A percentile compares a stretch with the other conserved stretches of the same genome.
Evolutionary conservation across 257 asterid species (phyloP).

Genomic region (Verbena officinalis): DNA sequence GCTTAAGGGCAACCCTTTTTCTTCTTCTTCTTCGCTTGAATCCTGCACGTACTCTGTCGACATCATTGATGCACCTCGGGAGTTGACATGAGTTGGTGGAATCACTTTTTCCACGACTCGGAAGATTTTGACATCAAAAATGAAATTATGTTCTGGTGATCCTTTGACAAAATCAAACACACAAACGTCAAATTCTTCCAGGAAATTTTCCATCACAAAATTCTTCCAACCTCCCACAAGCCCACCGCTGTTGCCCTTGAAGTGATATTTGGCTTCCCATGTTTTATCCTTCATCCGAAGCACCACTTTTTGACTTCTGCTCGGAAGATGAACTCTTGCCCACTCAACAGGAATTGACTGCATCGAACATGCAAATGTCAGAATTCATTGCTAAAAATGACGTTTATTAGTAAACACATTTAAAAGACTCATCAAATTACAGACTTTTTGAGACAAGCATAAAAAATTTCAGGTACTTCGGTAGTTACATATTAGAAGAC

Average conservation of each 20-base stretch:
- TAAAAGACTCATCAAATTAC: neutral
- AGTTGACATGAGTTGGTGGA: constrained; percentile 15
- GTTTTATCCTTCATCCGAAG: constrained; percentile 26
- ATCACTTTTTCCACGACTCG: constrained; percentile 34
- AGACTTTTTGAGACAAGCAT: too few relatives aligned
- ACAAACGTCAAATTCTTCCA: constrained; percentile 42
- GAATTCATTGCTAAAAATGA: neutral
- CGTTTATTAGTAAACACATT: neutral
- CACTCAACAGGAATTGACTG: constrained; percentile 46
- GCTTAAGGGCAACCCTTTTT: too few relatives aligned
- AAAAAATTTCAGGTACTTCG: too few relatives aligned
- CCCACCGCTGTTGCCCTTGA: constrained; percentile 29
- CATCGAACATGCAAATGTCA: constrained; percentile 3
- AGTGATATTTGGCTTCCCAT: constrained; percentile 28
- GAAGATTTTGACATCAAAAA: constrained; percentile 28
- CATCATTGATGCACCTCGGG: neutral
- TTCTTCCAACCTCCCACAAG: constrained; percentile 42
- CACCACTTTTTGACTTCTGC: constrained; percentile 3
- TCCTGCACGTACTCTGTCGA: neutral
- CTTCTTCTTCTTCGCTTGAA: neutral
- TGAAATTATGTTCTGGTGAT: neutral
- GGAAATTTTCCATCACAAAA: constrained; percentile 34
- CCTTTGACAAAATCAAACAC: constrained; percentile 22
- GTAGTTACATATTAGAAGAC: too few relatives aligned
- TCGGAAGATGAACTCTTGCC: constrained; percentile 35